Base-by-base conservation (phyloP, 192 early-diverging fungal species). In the Gonapodya prolifera region DNA sequence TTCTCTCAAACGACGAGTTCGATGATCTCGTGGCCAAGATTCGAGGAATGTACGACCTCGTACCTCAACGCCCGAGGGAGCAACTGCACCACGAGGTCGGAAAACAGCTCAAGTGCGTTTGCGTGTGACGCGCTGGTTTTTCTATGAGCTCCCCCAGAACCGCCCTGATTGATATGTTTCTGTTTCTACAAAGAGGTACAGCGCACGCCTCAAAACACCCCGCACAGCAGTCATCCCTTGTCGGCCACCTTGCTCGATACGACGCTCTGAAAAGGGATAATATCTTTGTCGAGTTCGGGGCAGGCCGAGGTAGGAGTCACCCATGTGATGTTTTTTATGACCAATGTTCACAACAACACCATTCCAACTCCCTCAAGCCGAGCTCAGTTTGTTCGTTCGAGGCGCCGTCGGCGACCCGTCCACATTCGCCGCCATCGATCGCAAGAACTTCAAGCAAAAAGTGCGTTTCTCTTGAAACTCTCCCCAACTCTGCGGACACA, bases 221-320 rank as follows among this genome's bases (percentile, higher is more conserved):
- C 18, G 23, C 81, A 34, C 90, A 91, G 79, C 90, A 94, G 78
- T 86, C 92, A n/a, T 97, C 95, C 18, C 81, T 97, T 8, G 31
- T 96, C 1, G 94, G 92, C 13, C 92, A 96, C 75, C 84, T 97
- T 84, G 83, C 87, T 30, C 8, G 23, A 8, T 78, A 82, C 29
- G 78, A 83, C 2, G 84, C 85, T 0, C 85, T 93, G 82, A 80
- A 95, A 75, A 75, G 81, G 1, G 81, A 86, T 35, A 81, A 87
- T 30, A 87, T 86, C 13, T 95, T 89, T 81, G 80, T 92, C 29
- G 94, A 97, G 82, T 94, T 93, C 85, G 93, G 94, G 35, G 87
- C 91, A 34, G 91, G 91, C 2, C 89, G 88, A 77, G 92, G 79
- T 77, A 35, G 1, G 75, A n/a, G n/a, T n/a, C n/a, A n/a, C n/a